Percentiles rank a stretch among this genome's conserved stretches.
phyloP scores from a whole-genome alignment of 345 rosid species.

The Populus davidiana region DNA sequence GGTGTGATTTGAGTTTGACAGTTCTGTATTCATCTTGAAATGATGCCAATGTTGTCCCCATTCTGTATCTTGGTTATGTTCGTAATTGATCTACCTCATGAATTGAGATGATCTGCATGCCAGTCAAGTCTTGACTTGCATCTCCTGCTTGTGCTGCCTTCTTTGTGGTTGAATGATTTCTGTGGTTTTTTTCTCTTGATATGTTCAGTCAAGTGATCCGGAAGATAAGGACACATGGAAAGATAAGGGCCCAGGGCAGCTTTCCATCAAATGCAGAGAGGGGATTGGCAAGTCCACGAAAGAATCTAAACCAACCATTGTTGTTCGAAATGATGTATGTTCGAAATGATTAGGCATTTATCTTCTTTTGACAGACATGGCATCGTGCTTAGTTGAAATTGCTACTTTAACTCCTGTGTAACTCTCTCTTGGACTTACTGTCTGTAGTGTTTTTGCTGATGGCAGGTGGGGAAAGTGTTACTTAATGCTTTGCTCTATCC shows the following conservation, averaged over 20 bases:
- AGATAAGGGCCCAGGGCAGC: slow-evolving; percentile 92
- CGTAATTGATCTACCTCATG: neutral
- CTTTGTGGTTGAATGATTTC: neutral
- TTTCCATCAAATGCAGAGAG: slow-evolving; percentile 80
- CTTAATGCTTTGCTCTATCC: slow-evolving; percentile 84
- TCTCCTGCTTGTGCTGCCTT: slow-evolving; percentile 4
- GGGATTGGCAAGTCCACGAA: slow-evolving; percentile 77
- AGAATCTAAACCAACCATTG: slow-evolving; percentile 82
- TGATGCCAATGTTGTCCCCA: neutral
- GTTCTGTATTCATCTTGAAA: neutral
- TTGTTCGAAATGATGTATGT: slow-evolving; percentile 84
- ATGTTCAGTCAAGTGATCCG: slow-evolving; percentile 67
- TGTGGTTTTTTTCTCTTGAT: slow-evolving; percentile 8
- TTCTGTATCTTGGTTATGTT: neutral
- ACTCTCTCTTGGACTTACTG: slow-evolving; percentile 3
- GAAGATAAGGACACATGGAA: slow-evolving; percentile 87
- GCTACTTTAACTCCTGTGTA: neutral
- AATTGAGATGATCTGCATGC: neutral
- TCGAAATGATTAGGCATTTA: neutral
- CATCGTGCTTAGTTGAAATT: neutral
- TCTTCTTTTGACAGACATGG: neutral
- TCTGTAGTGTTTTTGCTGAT: slow-evolving; percentile 8
- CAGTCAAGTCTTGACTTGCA: neutral
- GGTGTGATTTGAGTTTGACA: neutral
- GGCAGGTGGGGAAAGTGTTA: slow-evolving; percentile 80